Conservation (phyloP, 2,329 filamentous ascomycete genomes). For the Harringtonia lauricola region DNA sequence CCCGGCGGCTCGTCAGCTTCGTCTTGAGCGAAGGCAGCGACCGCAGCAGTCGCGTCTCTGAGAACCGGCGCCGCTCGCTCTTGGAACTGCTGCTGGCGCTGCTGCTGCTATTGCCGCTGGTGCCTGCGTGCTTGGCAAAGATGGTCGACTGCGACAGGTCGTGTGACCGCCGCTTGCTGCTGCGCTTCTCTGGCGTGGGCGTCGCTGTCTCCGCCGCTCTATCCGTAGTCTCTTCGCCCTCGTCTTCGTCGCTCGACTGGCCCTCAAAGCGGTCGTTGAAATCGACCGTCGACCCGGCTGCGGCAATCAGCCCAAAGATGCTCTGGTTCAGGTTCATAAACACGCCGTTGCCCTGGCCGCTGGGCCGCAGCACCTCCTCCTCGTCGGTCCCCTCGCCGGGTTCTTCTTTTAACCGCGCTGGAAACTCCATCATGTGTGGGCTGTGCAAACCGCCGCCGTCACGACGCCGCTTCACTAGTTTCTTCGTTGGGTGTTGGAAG, state of each 20-base stretch:
- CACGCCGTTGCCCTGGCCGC: constrained; percentile 33
- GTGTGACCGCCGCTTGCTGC: constrained; percentile 2
- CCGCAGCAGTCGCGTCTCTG: constrained; percentile 53
- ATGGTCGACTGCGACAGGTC: constrained; percentile 28
- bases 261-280: constrained; percentile 73
- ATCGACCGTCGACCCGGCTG: constrained; percentile 71
- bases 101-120: constrained; percentile 10
- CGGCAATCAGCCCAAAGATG: constrained; percentile 85
- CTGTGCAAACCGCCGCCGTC: constrained; percentile 26
- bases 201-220: neutral
- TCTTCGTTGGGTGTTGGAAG: constrained; percentile 12
- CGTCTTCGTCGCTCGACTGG: constrained; percentile 71
- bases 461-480: constrained; percentile 32
- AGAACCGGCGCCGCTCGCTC: constrained; percentile 41
- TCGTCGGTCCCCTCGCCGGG: constrained; percentile 35
- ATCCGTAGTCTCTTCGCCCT: constrained; percentile 21
- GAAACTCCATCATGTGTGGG: constrained; percentile 31
- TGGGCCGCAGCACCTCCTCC: constrained; percentile 35
- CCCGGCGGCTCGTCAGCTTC: constrained; percentile 23
- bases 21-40: constrained; percentile 51
- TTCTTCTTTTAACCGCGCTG: constrained; percentile 40
- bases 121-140: constrained; percentile 15
- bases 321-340: constrained; percentile 82
- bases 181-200: neutral
- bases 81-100: constrained; percentile 22